Evolutionary conservation across 225 moss, liverwort and hornwort species (phyloP), one percentile per base, ranked within the genome.

Genomic region (Polytrichum formosum): DNA sequence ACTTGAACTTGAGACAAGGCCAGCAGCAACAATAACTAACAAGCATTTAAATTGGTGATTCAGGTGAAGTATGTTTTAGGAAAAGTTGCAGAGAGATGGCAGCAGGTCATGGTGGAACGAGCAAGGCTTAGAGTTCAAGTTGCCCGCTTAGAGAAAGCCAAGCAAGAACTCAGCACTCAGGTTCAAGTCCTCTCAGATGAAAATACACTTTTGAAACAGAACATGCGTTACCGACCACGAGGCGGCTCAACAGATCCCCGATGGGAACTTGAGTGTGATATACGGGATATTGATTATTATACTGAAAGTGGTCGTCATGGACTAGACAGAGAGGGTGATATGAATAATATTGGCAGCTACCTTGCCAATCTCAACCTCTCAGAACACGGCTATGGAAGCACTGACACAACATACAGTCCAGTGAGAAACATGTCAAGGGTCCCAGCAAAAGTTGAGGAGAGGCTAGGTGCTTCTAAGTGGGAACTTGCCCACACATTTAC

Each of bases 101-200:
- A 94, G 65, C 94, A 98, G 79, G 97, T 90, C 54, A 92, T 98
- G 80, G 91, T 98, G 68, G 97, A 98, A 79, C 88, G 97, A 67
- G 97, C 97, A 63, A 92, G 87, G 75, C 83, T 98, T 60, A 87
- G 92, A 70, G 82, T 98, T 22, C 94, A 98, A 73, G 97, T 98
- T 67, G 91, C 92, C 16, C 79, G 89, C 73, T 84, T 98, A 27
- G 92, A 98, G 67, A 94, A 92, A 85, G 26, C 66, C 64, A 94
- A 94, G 71, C 83, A 87, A 72, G 94, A 98, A 33, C 87, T 98
- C 33, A 79, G 88, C 63, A 63, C 91, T n/a, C 91, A 90, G 74
- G 84, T 98, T 31, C 92, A 87, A 59, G 70, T 75, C 69, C 79
- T 98, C 22, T 70, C 90, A 7, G 92, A 88, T 6, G 94, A 98